phyloP scores from a whole-genome alignment of 768 basidiomycete species.

The Tulasnella sp. region DNA sequence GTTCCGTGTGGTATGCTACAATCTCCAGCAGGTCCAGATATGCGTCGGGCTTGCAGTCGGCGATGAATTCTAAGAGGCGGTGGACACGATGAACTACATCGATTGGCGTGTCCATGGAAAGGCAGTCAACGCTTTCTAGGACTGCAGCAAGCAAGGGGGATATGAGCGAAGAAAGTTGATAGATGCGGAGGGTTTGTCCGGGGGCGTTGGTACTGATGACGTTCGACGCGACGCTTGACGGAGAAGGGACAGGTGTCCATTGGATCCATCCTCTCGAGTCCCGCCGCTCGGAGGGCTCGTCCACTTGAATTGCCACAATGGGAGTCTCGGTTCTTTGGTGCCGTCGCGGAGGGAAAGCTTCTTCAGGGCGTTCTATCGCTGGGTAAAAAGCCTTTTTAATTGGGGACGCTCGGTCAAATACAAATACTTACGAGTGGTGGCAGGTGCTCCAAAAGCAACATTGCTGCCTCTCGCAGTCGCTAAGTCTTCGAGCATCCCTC shows the following conservation, averaged over 20 bases:
- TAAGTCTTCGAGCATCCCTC: conserved; percentile 33
- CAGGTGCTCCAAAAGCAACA: not conserved
- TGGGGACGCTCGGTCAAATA: not conserved
- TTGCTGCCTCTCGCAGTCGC: conserved; percentile 15
- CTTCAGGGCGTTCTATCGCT: not conserved
- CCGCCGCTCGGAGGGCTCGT: conserved; percentile 31
- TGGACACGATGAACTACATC: conserved; percentile 40
- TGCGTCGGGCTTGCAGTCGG: conserved; percentile 50
- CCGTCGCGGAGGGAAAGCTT: not conserved
- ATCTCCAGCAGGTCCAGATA: conserved; percentile 63
- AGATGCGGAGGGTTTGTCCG: conserved; percentile 40
- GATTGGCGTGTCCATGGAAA: conserved; percentile 20
- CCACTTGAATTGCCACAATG: conserved; percentile 39
- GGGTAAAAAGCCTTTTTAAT: not conserved
- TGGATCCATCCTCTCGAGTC: conserved; percentile 19
- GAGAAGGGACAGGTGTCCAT: conserved; percentile 17
- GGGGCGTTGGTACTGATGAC: conserved; percentile 44
- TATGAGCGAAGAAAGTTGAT: conserved; percentile 50
- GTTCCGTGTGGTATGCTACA: conserved; percentile 50
- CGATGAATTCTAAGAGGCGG: conserved; percentile 42
- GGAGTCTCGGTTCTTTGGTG: not conserved
- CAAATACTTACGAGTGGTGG: not conserved
- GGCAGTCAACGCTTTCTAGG: conserved; percentile 42
- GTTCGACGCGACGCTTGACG: conserved; percentile 2
- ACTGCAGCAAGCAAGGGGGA: conserved; percentile 52